Evolutionary conservation across 2,329 filamentous ascomycete species (phyloP).

Genomic region (Ceratocystis cubensis): DNA sequence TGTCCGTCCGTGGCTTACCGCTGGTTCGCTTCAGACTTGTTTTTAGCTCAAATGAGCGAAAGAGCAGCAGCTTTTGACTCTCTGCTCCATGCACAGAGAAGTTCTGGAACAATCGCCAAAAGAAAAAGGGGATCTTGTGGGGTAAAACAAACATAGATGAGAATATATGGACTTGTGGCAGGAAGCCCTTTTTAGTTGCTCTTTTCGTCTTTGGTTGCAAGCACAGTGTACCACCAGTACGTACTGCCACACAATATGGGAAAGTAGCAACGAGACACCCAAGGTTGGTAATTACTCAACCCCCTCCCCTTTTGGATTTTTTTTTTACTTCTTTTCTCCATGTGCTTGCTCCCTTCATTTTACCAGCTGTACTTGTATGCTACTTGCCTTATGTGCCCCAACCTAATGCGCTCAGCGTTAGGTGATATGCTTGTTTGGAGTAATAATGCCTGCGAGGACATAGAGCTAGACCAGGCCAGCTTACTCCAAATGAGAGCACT

Average conservation of each 20-base stretch:
- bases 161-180: not conserved
- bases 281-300: not conserved
- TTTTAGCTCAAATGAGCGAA: not conserved
- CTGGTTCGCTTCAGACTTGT: constrained; percentile 1
- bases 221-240: not conserved
- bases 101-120: constrained; percentile 1
- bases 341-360: not conserved
- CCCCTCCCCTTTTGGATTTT: not conserved
- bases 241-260: not conserved
- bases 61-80: not conserved
- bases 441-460: too few relatives aligned
- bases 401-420: not conserved
- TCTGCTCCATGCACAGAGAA: not conserved
- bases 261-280: not conserved
- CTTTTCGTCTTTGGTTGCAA: not conserved
- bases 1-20: not conserved
- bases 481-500: not conserved
- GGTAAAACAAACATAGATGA: not conserved
- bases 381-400: not conserved
- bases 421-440: too few relatives aligned
- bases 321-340: not conserved
- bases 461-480: not conserved
- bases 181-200: not conserved
- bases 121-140: not conserved
- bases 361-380: not conserved